Conservation (phyloP, 2,329 filamentous ascomycete species). For the Diaporthe batatas region DNA sequence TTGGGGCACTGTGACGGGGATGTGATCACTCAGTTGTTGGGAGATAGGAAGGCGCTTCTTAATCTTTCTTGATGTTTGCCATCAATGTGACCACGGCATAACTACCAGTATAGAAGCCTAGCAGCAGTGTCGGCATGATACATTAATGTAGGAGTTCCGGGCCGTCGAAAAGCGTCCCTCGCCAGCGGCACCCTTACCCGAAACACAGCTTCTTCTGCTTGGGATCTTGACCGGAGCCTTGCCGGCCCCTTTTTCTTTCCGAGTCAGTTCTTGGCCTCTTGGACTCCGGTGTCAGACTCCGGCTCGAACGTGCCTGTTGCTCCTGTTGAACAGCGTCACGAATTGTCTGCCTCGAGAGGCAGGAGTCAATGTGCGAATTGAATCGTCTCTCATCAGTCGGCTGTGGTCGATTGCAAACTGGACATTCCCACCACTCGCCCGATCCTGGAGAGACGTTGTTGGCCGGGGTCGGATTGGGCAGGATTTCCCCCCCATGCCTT, state of each 20-base stretch:
- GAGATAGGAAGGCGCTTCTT: too few species aligned
- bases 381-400: slow-evolving; percentile 80
- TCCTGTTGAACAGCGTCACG: slow-evolving; percentile 79
- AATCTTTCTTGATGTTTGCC: too few species aligned
- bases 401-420: slow-evolving; percentile 86
- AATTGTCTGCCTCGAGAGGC: slow-evolving; percentile 88
- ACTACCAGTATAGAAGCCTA: background rate
- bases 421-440: slow-evolving; percentile 83
- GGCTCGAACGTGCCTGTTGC: slow-evolving; percentile 41
- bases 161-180: background rate
- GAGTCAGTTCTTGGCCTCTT: slow-evolving; percentile 52
- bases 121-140: background rate
- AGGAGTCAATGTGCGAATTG: slow-evolving; percentile 94
- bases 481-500: slow-evolving; percentile 66
- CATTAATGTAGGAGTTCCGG: background rate
- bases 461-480: slow-evolving; percentile 62
- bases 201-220: slow-evolving; percentile 68
- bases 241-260: slow-evolving; percentile 57
- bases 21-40: too few species aligned
- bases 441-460: slow-evolving; percentile 50
- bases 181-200: slow-evolving; percentile 49
- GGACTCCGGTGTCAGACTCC: slow-evolving; percentile 53
- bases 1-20: too few species aligned
- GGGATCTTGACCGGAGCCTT: slow-evolving; percentile 53
- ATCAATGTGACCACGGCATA: background rate